Evolutionary conservation across 306 rosid genomes (phyloP).

Genomic region (Luffa aegyptiaca): DNA sequence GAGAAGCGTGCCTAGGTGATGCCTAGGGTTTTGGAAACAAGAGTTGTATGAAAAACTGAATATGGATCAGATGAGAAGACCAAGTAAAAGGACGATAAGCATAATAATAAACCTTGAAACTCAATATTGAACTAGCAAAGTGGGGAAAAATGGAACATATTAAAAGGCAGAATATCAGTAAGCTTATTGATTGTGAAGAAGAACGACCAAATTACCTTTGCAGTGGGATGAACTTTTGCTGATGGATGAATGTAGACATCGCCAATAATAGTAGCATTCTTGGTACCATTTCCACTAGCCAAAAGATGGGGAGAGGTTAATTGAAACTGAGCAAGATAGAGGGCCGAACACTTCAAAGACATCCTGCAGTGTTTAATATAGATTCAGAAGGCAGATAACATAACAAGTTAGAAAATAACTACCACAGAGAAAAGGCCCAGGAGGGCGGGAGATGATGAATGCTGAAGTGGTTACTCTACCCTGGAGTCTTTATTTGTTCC

Average conservation of each 20-base stretch:
- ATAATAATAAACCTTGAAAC: not conserved
- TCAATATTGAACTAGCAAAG: not conserved
- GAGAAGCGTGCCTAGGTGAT: not conserved
- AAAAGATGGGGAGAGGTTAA: conserved; percentile 63
- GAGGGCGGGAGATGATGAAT: not conserved
- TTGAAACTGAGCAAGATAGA: conserved; percentile 82
- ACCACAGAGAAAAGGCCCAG: not conserved
- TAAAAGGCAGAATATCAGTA: not conserved
- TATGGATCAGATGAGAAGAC: conserved; percentile 1
- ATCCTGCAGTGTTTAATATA: conserved; percentile 50
- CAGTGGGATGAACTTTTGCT: conserved; percentile 86
- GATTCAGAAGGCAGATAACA: conserved; percentile 9
- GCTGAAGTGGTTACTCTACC: conserved; percentile 28
- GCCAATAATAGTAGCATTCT: conserved; percentile 53
- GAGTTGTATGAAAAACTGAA: not conserved
- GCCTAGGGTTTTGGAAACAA: not conserved
- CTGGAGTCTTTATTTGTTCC: conserved; percentile 99
- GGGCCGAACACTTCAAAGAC: conserved; percentile 83
- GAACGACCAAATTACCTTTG: conserved; percentile 42
- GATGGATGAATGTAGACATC: conserved; percentile 92
- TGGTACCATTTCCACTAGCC: conserved; percentile 67
- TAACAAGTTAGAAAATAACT: not conserved
- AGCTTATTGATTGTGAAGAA: not conserved
- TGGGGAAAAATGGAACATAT: not conserved
- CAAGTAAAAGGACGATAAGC: not conserved